Evolutionary conservation across 768 basidiomycete species (phyloP).

Genomic region (Fomitopsis pulvina): DNA sequence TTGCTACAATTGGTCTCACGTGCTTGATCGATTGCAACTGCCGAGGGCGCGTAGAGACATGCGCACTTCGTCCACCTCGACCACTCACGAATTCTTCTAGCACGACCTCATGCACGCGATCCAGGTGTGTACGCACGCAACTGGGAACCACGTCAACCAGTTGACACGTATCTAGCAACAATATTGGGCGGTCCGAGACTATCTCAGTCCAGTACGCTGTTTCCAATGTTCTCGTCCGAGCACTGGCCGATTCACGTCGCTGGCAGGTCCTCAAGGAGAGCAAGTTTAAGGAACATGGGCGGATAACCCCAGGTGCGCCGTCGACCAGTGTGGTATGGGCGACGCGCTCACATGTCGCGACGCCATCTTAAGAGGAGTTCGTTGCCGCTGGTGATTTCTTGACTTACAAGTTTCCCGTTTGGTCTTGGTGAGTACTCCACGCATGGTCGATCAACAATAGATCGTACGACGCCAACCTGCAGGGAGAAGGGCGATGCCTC

Average conservation of each 20-base stretch:
- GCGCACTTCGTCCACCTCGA: constrained; percentile 6
- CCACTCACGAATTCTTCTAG: background rate
- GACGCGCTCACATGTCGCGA: constrained; percentile 3
- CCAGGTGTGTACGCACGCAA: constrained; percentile 28
- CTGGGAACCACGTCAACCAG: no score
- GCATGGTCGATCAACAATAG: background rate
- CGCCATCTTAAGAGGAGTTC: constrained; percentile 72
- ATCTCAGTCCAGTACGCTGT: constrained; percentile 76
- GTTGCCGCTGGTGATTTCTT: constrained; percentile 97
- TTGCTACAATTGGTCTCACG: constrained; percentile 4
- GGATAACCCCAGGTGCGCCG: constrained; percentile 82
- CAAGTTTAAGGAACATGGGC: constrained; percentile 98
- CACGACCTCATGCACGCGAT: constrained; percentile 39
- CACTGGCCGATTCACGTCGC: constrained; percentile 22
- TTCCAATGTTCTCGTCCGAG: constrained; percentile 20
- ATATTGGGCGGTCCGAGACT: constrained; percentile 91
- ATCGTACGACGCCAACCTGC: constrained; percentile 7
- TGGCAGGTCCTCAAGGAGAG: constrained; percentile 89
- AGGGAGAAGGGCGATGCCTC: constrained; percentile 93
- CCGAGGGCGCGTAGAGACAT: background rate
- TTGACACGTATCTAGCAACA: no score
- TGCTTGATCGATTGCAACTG: constrained; percentile 13
- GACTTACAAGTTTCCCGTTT: constrained; percentile 96
- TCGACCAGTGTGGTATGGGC: background rate
- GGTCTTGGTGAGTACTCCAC: constrained; percentile 71